Evolutionary conservation across 2,329 filamentous ascomycete genomes (phyloP), one percentile per base, ranked within the genome.

Genomic region (Scopulariopsis brevicaulis): DNA sequence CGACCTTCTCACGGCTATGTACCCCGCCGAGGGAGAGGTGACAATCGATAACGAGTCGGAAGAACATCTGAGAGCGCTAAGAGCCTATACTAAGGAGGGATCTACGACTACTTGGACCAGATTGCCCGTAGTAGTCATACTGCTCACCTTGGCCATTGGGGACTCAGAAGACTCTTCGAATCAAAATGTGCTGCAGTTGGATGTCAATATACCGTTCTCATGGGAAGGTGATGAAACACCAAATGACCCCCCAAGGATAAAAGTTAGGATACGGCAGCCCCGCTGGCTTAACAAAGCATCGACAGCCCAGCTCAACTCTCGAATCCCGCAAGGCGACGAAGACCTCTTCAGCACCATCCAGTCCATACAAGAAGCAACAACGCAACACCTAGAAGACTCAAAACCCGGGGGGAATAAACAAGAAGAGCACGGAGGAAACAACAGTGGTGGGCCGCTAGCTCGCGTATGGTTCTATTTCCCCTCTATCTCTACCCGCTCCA

Each of bases 391-490:
- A 1, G 59, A 67, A 56, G 53, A 43, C 1, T 62, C 65, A 32
- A 61, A 62, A 35, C 53, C 58, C 46, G 15, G 12, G 40, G 57
- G 54, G 32, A 11, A 25, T 25, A 34, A 28, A 20, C 34, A 22
- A 28, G 43, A 18, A 32, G 37, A 15, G 54, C 3, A 20, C 53
- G 55, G 22, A 56, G 14, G 10, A 25, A 14, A 25, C 20, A 22
- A 63, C 59, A 50, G 46, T 5, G 20, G 46, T 20, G 46, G n/a
- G 0, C 65, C 73, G 0, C 63, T 79, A 1, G 73, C 80, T 3
- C 70, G 82, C 10, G 81, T 79, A 1, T 84, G 81, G 81, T 84
- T 84, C 64, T 84, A 84, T 66, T 83, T 85, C 61, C 81, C 81
- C 0, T 83, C 80, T 1, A 77, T 85, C 57, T 80, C 77, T 48